These are phyloP conservation scores for Potentilla sterilis DNA, from an alignment of 306 rosid species.

Conservation along the genomic window DNA sequence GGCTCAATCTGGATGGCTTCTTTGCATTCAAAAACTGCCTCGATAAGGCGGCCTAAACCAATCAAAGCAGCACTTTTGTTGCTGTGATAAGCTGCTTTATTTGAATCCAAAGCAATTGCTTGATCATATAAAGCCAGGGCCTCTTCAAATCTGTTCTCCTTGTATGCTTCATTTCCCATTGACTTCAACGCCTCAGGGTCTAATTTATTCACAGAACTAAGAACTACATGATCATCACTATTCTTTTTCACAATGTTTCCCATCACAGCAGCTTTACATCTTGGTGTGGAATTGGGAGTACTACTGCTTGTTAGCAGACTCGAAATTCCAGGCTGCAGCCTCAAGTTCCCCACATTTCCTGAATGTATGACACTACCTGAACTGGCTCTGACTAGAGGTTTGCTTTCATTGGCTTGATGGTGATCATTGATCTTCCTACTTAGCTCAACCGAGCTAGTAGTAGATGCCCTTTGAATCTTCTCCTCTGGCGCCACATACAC, in stretches of 20 bases:
- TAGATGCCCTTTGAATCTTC: conserved; percentile 27
- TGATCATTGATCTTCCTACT: conserved; percentile 38
- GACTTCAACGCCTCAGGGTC: conserved; percentile 77
- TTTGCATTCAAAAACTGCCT: conserved; percentile 62
- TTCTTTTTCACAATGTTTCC: conserved; percentile 80
- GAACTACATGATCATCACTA: conserved; percentile 40
- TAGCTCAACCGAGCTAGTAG: conserved; percentile 32
- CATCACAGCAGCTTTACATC: conserved; percentile 35
- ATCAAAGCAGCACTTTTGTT: conserved; percentile 88
- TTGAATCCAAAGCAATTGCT: conserved; percentile 72
- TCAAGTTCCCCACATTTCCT: conserved; percentile 43
- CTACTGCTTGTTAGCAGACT: conserved; percentile 43
- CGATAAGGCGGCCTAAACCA: conserved; percentile 49
- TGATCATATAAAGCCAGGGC: conserved; percentile 69
- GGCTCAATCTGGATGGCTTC: conserved; percentile 81
- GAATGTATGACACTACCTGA: conserved; percentile 9
- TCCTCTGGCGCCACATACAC: conserved; percentile 25
- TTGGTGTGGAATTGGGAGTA: conserved; percentile 32
- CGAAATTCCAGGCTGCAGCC: conserved; percentile 34
- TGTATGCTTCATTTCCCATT: conserved; percentile 87
- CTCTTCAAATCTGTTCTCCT: conserved; percentile 55
- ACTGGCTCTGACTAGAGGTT: conserved; percentile 32
- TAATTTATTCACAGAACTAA: conserved; percentile 32
- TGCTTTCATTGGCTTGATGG: conserved; percentile 32
- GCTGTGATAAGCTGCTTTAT: conserved; percentile 66